These are phyloP conservation scores for Aspergillus uvarum DNA, from an alignment of 2,329 filamentous ascomycete genomes.

Conservation along the genomic window DNA sequence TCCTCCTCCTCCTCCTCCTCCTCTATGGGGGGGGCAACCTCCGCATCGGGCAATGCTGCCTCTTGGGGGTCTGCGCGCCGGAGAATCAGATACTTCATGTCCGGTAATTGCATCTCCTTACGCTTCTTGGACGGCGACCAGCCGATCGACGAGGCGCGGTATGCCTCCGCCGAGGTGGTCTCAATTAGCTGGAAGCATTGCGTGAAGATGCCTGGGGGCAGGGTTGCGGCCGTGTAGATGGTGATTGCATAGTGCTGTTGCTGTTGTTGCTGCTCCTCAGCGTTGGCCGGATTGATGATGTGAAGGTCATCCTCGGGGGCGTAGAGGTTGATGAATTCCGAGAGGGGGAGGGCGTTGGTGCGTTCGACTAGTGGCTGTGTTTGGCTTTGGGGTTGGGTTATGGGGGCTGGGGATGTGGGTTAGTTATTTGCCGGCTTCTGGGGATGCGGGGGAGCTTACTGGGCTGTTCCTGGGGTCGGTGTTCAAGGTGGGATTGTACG, in stretches of 20 bases:
- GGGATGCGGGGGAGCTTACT: background rate
- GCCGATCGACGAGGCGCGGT: slow-evolving; percentile 52
- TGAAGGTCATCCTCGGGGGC: slow-evolving; percentile 22
- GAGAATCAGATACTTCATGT: slow-evolving; percentile 60
- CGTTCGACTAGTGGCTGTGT: slow-evolving; percentile 41
- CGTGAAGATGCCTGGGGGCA: slow-evolving; percentile 45
- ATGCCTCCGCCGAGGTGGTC: slow-evolving; percentile 54
- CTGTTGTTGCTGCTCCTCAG: background rate
- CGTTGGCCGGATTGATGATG: background rate
- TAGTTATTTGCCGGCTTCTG: background rate
- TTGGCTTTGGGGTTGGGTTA: background rate
- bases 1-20: too few relatives aligned
- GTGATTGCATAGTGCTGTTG: slow-evolving; percentile 22
- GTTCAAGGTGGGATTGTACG: background rate
- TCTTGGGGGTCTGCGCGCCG: slow-evolving; percentile 17
- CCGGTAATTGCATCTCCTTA: slow-evolving; percentile 57
- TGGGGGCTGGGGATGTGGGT: background rate
- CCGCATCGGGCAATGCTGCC: background rate
- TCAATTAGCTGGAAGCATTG: slow-evolving; percentile 56
- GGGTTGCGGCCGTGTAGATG: slow-evolving; percentile 36
- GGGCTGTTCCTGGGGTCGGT: background rate
- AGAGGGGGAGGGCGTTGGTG: slow-evolving; percentile 41
- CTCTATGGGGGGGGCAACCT: too few relatives aligned
- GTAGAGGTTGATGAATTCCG: slow-evolving; percentile 41
- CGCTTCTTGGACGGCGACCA: slow-evolving; percentile 57